Evolutionary conservation across 2,329 filamentous ascomycete species (phyloP).

Genomic region (Amylocarpus encephaloides): DNA sequence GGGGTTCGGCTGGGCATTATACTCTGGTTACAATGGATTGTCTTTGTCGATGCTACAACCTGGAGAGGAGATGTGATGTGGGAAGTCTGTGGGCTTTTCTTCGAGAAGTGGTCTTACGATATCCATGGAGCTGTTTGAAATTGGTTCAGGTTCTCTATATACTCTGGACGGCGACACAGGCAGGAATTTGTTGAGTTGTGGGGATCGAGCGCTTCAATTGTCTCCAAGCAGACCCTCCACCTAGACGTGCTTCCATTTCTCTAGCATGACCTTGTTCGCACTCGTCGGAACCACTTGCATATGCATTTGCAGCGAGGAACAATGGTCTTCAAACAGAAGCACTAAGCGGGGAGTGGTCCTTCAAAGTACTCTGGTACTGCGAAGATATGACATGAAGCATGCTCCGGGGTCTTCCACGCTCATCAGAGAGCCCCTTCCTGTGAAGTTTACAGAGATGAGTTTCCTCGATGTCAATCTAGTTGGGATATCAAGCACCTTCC

Average conservation of each 20-base stretch:
- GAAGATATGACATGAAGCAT: constrained; percentile 27
- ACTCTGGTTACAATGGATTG: constrained; percentile 59
- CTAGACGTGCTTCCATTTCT: constrained; percentile 23
- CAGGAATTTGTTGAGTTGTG: constrained; percentile 14
- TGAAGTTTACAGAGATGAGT: constrained; percentile 24
- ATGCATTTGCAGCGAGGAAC: constrained; percentile 47
- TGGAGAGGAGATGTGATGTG: constrained; percentile 34
- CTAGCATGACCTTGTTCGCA: constrained; percentile 33
- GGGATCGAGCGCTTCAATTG: constrained; percentile 27
- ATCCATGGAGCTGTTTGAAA: constrained; percentile 31
- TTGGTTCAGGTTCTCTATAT: constrained; percentile 24
- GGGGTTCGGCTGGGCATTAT: constrained; percentile 57
- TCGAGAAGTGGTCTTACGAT: constrained; percentile 44
- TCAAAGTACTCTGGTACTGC: constrained; percentile 12
- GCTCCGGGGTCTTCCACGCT: constrained; percentile 25
- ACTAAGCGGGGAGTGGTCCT: constrained; percentile 19
- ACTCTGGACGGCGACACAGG: constrained; percentile 21
- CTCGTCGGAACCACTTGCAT: constrained; percentile 51
- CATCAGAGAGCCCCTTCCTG: constrained; percentile 11
- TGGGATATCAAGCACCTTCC: constrained; percentile 45
- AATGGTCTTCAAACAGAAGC: constrained; percentile 36
- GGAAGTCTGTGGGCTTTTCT: constrained; percentile 36
- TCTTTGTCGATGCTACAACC: constrained; percentile 39
- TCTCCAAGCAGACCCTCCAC: constrained; percentile 31
- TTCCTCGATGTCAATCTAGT: constrained; percentile 25